These are phyloP conservation scores for Hemileia vastatrix DNA, from an alignment of 1,284 basidiomycete genomes.

Conservation along the genomic window DNA sequence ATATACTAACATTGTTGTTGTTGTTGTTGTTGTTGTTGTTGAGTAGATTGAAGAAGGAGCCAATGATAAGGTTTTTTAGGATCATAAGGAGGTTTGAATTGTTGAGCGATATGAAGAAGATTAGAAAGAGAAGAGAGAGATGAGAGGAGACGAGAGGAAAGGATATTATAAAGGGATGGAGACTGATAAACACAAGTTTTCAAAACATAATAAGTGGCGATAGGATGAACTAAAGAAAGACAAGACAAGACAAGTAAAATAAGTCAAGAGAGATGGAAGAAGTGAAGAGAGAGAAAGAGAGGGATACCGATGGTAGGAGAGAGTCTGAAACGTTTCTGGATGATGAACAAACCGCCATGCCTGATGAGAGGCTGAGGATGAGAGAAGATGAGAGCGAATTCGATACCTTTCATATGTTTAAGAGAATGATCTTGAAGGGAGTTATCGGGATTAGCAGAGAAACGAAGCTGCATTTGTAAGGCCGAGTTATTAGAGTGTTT, in stretches of 20 bases:
- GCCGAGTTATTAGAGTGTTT: constrained; percentile 79
- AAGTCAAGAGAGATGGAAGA: neutral
- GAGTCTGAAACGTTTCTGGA: constrained; percentile 58
- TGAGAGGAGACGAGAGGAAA: constrained; percentile 62
- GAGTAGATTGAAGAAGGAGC: too few species aligned
- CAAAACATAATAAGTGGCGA: constrained; percentile 72
- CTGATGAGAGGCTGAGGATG: constrained; percentile 53
- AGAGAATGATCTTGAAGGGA: constrained; percentile 14
- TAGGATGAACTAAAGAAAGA: constrained; percentile 53
- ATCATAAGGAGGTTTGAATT: constrained; percentile 16
- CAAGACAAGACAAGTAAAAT: neutral
- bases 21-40: too few species aligned
- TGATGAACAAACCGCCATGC: constrained; percentile 57
- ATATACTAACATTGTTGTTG: too few species aligned
- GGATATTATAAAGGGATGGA: constrained; percentile 66
- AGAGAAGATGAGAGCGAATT: constrained; percentile 68
- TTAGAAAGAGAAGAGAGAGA: constrained; percentile 45
- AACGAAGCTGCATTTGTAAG: constrained; percentile 65
- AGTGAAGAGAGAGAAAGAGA: neutral
- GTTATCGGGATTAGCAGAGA: constrained; percentile 44
- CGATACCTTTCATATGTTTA: constrained; percentile 70
- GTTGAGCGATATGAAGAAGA: constrained; percentile 14
- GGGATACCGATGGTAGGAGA: neutral
- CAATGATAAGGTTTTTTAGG: constrained; percentile 15
- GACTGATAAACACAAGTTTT: constrained; percentile 76